Evolutionary conservation across 306 rosid genomes (phyloP).

Genomic region (Medicago truncatula): MtrunA17r5.0-ANR NC_053049.1:76001-76500

Average conservation of each 20-base stretch:
- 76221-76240: not conserved
- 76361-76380: too few species aligned
- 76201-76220: not conserved
- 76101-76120: conserved; percentile 23
- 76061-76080: conserved; percentile 42
- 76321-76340: too few species aligned
- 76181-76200: conserved; percentile 43
- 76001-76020: not conserved
- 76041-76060: conserved; percentile 34
- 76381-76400: not conserved
- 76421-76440: not conserved
- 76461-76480: not conserved
- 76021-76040: conserved; percentile 12
- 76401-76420: not conserved
- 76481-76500: too few species aligned
- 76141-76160: conserved; percentile 37
- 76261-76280: too few species aligned
- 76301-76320: too few species aligned
- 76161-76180: conserved; percentile 48
- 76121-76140: conserved; percentile 48
- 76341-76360: too few species aligned
- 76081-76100: conserved; percentile 40
- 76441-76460: not conserved
- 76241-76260: too few species aligned
- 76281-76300: too few species aligned